Evolutionary conservation across 352 stramenopile species (phyloP), one percentile per base, ranked within the genome.

Genomic region (Halophytophthora batemanensis): DNA sequence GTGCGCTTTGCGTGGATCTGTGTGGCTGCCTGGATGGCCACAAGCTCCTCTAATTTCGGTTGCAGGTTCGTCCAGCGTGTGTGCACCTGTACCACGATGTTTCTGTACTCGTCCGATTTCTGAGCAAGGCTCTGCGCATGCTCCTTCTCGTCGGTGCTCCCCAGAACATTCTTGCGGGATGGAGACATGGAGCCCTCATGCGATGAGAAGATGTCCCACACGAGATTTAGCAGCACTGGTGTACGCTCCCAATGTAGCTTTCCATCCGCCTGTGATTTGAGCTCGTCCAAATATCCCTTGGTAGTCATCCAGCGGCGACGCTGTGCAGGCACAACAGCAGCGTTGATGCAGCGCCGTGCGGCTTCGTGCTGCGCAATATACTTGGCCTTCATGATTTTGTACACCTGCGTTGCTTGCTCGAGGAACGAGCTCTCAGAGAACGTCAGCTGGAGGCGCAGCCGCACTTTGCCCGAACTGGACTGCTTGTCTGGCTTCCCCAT

Each of bases 181-280:
- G 59, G 37, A 7, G 39, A 33, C 23, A 46, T 47, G 3, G 48
- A 51, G 34, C 53, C 71, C 38, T 72, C 61, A 10, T 67, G 59
- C 2, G 74, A 44, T 4, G 66, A 29, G 46, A 90, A 90, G 54
- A 88, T 86, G 38, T 90, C 80, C 74, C 80, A 87, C 6, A 90
- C 73, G 3, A 86, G 64, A 33, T 62, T 85, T 8, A 90, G 55
- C 10, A 90, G 45, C 21, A 85, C 56, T 6, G 80, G 80, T 0
- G 80, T 88, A 12, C 65, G 67, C 21, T 80, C 65, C 80, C 77
- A 90, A 34, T 90, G 74, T 19, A 90, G 45, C 40, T 85, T 90
- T 6, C 61, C 48, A 5, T 31, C 57, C 0, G 70, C 49, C 31
- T 88, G 77, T 3, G 31, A 48, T 29, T 64, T 67, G 2, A 90